Percentiles rank a stretch among this genome's conserved stretches.
Conservation (phyloP, 495 filamentous ascomycete genomes). For the Rostrohypoxylon terebratum region DNA sequence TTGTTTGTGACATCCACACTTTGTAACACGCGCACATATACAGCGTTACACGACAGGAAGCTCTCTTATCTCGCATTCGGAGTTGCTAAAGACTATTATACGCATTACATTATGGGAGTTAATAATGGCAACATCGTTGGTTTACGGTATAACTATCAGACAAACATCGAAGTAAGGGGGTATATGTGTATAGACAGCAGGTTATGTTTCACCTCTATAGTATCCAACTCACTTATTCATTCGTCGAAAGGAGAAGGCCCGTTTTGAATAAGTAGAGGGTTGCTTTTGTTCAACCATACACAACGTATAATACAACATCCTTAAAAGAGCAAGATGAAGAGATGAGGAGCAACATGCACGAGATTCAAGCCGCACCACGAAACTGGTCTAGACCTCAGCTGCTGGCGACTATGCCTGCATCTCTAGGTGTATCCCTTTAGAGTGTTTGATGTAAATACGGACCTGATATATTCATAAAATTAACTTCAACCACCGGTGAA, state of each 20-base stretch:
- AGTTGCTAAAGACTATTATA: not conserved
- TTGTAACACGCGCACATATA: not conserved
- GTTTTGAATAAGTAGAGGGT: not conserved
- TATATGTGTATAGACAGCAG: not conserved
- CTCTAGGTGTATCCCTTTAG: not conserved
- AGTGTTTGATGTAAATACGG: not conserved
- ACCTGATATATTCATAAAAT: not conserved
- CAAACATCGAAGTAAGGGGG: not conserved
- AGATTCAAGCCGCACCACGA: not conserved
- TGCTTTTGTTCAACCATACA: not conserved
- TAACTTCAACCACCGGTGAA: not conserved
- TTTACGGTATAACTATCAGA: not conserved
- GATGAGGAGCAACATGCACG: not conserved
- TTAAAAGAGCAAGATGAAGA: not conserved
- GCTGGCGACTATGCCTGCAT: too few species aligned
- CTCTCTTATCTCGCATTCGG: not conserved
- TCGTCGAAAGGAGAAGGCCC: not conserved
- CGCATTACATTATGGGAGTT: not conserved
- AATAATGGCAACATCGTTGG: not conserved
- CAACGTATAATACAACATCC: not conserved
- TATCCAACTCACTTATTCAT: not conserved
- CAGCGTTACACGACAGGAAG: not conserved
- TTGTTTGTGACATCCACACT: not conserved
- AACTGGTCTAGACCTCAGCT: not conserved
- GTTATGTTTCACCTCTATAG: not conserved